Conservation (phyloP, 2,329 filamentous ascomycete genomes). For the Bretziella fagacearum region DNA sequence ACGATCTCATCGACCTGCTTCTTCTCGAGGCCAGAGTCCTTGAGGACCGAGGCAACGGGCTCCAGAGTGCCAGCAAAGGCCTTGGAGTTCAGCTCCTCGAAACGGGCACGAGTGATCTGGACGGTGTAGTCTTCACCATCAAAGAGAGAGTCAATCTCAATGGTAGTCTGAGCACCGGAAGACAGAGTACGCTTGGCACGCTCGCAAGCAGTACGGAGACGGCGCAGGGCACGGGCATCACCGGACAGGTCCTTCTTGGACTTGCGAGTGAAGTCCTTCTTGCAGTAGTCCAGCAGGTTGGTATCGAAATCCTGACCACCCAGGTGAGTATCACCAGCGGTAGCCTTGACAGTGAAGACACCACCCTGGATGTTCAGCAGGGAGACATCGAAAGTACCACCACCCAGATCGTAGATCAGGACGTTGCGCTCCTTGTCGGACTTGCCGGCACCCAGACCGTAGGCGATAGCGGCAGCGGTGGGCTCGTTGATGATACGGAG, state of each 20-base stretch:
- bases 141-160: slow-evolving; percentile 97
- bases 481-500: slow-evolving; percentile 99
- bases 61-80: slow-evolving; percentile 86
- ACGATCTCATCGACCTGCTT: slow-evolving; percentile 92
- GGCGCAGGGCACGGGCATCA: slow-evolving; percentile 82
- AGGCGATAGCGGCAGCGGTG: slow-evolving; percentile 93
- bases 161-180: slow-evolving; percentile 90
- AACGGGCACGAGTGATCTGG: slow-evolving; percentile 94
- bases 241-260: slow-evolving; percentile 61
- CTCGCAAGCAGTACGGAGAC: slow-evolving; percentile 95
- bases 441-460: slow-evolving; percentile 91
- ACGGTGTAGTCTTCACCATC: slow-evolving; percentile 96
- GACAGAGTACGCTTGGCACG: slow-evolving; percentile 98
- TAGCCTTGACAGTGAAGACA: slow-evolving; percentile 98
- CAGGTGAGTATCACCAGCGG: slow-evolving; percentile 91
- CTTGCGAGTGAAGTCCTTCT: slow-evolving; percentile 83
- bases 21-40: slow-evolving; percentile 83
- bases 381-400: slow-evolving; percentile 99
- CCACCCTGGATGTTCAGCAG: slow-evolving; percentile 97
- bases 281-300: slow-evolving; percentile 89
- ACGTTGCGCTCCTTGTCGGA: slow-evolving; percentile 97
- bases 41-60: slow-evolving; percentile 89
- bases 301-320: slow-evolving; percentile 96
- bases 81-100: slow-evolving; percentile 96
- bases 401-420: slow-evolving; percentile 98